Evolutionary conservation across 345 rosid species (phyloP).

Genomic region (Psidium friedrichsthalianum): DNA sequence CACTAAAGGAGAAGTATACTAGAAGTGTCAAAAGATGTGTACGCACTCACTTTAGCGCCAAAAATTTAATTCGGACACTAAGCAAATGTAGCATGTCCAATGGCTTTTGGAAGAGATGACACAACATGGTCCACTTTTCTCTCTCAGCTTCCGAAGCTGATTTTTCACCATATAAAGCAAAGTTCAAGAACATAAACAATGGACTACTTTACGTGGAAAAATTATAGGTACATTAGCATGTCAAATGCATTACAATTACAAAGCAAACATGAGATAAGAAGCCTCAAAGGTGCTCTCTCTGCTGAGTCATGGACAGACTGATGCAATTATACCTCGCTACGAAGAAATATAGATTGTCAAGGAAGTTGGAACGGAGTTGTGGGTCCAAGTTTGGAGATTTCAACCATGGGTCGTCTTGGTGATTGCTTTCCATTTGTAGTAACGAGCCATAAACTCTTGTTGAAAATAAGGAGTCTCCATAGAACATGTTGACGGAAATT

Average conservation of each 20-base stretch:
- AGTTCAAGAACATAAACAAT: not conserved
- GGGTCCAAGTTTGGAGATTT: not conserved
- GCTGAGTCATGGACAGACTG: not conserved
- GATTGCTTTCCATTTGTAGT: not conserved
- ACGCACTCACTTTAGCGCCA: too few relatives aligned
- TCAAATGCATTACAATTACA: not conserved
- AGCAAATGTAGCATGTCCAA: not conserved
- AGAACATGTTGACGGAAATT: not conserved
- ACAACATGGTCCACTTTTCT: not conserved
- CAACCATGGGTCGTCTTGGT: not conserved
- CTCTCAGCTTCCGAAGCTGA: not conserved
- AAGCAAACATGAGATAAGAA: not conserved
- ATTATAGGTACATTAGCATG: not conserved
- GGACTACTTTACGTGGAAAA: not conserved
- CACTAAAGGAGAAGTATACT: too few relatives aligned
- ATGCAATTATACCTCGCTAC: not conserved
- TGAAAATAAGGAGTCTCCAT: not conserved
- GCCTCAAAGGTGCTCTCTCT: not conserved
- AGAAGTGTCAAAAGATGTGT: too few relatives aligned
- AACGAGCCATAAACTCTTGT: not conserved
- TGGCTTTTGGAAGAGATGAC: not conserved
- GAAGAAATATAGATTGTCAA: not conserved
- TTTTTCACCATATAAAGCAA: not conserved
- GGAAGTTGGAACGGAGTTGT: not conserved
- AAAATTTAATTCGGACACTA: too few relatives aligned